phyloP scores from a whole-genome alignment of 1,284 basidiomycete genomes.

The Ustilago trichophora region DNA sequence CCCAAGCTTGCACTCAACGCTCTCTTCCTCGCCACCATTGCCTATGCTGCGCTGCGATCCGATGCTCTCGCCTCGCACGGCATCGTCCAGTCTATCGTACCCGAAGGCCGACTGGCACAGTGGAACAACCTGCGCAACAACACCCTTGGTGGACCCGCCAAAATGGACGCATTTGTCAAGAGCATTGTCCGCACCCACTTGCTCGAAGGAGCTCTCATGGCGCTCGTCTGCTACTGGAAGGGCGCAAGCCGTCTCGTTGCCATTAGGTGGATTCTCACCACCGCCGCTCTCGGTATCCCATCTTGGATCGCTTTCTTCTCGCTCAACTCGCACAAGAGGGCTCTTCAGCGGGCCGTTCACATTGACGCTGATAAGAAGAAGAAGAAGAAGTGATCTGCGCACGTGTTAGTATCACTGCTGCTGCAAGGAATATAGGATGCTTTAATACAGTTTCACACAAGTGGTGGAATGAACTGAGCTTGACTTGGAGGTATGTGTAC shows the following conservation, averaged over 20 bases:
- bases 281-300: constrained; percentile 43
- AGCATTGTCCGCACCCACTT: constrained; percentile 30
- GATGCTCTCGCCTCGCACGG: constrained; percentile 29
- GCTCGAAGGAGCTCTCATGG: constrained; percentile 31
- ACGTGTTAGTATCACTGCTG: too few relatives aligned
- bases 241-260: constrained; percentile 22
- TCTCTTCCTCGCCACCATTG: background rate
- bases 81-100: constrained; percentile 23
- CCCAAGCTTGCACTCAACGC: constrained; percentile 26
- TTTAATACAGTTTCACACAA: too few relatives aligned
- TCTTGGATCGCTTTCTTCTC: constrained; percentile 46
- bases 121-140: constrained; percentile 39
- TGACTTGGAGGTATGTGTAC: too few relatives aligned
- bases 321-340: constrained; percentile 40
- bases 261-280: constrained; percentile 38
- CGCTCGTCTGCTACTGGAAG: constrained; percentile 25
- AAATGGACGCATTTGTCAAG: constrained; percentile 31
- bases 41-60: constrained; percentile 33
- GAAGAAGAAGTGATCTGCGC: constrained; percentile 5
- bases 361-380: constrained; percentile 28
- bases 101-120: constrained; percentile 11
- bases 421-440: too few relatives aligned
- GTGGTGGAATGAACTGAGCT: too few relatives aligned
- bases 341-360: constrained; percentile 18
- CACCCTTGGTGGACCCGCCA: constrained; percentile 30